These are phyloP conservation scores for Aspergillus sojae DNA, from an alignment of 2,329 filamentous ascomycete species.

Conservation along the genomic window DNA sequence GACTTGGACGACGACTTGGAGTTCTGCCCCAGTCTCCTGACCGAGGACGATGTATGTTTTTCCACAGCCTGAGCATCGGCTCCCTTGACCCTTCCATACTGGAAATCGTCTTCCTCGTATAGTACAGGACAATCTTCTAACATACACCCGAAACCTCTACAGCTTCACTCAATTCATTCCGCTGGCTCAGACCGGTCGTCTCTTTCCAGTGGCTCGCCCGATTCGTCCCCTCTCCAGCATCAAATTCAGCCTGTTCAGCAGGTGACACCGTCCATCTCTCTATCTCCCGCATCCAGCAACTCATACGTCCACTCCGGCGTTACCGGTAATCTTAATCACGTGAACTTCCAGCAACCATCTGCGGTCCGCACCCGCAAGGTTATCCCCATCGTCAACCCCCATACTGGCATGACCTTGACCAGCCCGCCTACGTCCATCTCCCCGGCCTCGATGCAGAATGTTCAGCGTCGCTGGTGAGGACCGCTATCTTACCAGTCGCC, in stretches of 20 bases:
- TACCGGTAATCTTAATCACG: constrained; percentile 66
- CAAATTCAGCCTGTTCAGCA: constrained; percentile 72
- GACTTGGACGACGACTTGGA: constrained; percentile 95
- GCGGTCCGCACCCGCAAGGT: constrained; percentile 89
- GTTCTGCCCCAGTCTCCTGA: constrained; percentile 90
- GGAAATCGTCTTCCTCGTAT: not conserved
- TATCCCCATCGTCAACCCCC: constrained; percentile 96
- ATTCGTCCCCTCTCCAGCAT: constrained; percentile 87
- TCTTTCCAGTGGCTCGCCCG: constrained; percentile 89
- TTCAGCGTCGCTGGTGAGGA: constrained; percentile 46
- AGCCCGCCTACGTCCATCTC: constrained; percentile 79
- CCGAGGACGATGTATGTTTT: constrained; percentile 79
- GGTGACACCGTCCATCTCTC: constrained; percentile 71
- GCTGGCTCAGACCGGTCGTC: constrained; percentile 90
- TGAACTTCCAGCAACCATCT: constrained; percentile 89
- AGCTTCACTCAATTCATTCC: constrained; percentile 91
- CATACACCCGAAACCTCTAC: constrained; percentile 24
- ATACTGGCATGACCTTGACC: constrained; percentile 82
- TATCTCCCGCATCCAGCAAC: constrained; percentile 63
- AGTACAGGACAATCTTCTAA: constrained; percentile 19
- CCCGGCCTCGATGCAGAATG: constrained; percentile 63
- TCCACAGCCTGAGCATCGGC: constrained; percentile 2
- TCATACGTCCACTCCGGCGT: constrained; percentile 66
- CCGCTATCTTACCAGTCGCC: constrained; percentile 25
- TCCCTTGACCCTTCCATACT: constrained; percentile 1